These are phyloP conservation scores for Tetradesmus obliquus DNA, from an alignment of 139 green algal genomes.

Conservation along the genomic window DNA sequence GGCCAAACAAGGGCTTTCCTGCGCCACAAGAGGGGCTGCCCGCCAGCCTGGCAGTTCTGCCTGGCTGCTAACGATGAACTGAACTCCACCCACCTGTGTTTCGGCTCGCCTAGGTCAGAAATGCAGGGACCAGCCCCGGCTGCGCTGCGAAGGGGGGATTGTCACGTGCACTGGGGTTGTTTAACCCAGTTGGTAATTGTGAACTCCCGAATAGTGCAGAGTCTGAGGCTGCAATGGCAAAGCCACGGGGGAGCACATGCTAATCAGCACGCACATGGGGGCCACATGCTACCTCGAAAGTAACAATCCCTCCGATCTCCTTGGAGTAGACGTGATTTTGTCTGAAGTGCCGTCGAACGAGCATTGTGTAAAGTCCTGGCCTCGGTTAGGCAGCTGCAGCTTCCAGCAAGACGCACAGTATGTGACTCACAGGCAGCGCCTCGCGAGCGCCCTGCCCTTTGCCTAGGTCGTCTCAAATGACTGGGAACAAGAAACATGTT, in stretches of 20 bases:
- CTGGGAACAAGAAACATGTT: too few species aligned
- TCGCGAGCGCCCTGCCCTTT: too few species aligned
- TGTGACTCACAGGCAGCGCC: too few species aligned
- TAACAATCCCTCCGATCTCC: background rate
- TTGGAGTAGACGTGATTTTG: too few species aligned
- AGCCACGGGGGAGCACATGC: background rate
- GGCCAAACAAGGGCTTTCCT: background rate
- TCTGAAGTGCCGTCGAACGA: too few species aligned
- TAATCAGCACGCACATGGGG: background rate
- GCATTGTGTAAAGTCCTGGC: too few species aligned
- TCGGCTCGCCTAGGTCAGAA: background rate
- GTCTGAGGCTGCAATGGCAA: background rate
- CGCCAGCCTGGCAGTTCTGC: background rate
- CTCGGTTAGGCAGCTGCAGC: too few species aligned
- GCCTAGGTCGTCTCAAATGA: too few species aligned
- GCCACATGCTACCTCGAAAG: background rate
- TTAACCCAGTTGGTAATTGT: background rate
- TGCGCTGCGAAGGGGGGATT: background rate
- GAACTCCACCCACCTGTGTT: background rate
- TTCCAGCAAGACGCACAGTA: too few species aligned
- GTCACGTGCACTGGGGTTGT: background rate
- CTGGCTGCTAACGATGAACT: background rate
- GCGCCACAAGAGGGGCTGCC: background rate
- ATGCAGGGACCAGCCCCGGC: background rate
- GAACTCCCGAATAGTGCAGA: background rate